Base-by-base conservation (phyloP, 192 early-diverging fungal species). In the Umbelopsis ramanniana region DNA sequence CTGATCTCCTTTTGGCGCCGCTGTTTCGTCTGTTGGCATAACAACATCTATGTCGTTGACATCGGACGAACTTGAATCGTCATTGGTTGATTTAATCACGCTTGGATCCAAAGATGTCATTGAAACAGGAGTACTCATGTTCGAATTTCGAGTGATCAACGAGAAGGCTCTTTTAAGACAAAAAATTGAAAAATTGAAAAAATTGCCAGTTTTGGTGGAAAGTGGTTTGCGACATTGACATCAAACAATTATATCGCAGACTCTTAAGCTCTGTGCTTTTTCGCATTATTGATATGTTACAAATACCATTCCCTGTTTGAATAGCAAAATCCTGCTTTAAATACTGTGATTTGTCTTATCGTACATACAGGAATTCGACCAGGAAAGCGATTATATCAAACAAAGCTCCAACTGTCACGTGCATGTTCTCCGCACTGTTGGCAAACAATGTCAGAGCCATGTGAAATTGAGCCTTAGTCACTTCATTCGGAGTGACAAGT, bases 31-130 rank as follows among this genome's bases (percentile, higher is more conserved):
- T 5, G 35, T n/a, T 17, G 57, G 29, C 5, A 37, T 17, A 17
- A 63, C 35, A 19, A 37, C 57, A 6, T 38, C 33, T 14, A 17
- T 29, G 17, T 63, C 57, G 33, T 70, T 71, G 7, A 69, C 66
- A 14, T 53, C 66, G 3, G 66, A 19, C 4, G 50, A 24, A 37
- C 47, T 11, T 52, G 54, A 29, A 46, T 43, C 11, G 54, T 24
- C 69, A 17, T 63, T 63, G 11, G 26, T 63, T 63, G 57, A 63
- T 2, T 37, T 29, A 19, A 63, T 35, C 17, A 63, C 33, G 5
- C 57, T 63, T 29, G 57, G 57, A 63, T 63, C 57, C 17, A 63
- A 26, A 0, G 57, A 63, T 12, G 57, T 63, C 15, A 37, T 11
- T 29, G 57, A 63, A 6, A n/a, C 33, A 37, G 33, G 15, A 1